Conservation (phyloP, 495 filamentous ascomycete species). For the Xylona heveae region DNA sequence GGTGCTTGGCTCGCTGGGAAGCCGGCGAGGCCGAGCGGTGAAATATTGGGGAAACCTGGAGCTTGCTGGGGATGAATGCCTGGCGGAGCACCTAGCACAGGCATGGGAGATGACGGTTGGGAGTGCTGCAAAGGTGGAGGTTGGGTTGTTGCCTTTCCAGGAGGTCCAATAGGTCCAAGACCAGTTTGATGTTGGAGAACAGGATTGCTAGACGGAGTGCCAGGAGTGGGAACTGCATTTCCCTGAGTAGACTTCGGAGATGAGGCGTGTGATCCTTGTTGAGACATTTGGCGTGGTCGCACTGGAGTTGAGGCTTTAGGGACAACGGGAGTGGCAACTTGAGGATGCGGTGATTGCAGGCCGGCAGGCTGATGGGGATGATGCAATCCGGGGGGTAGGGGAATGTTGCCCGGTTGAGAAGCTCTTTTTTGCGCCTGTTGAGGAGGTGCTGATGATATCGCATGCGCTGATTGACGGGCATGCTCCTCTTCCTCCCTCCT, state of each 20-base stretch:
- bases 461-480: conserved; percentile 18
- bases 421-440: conserved; percentile 26
- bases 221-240: conserved; percentile 33
- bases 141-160: conserved; percentile 10
- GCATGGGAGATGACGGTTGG: conserved; percentile 26
- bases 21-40: conserved; percentile 1
- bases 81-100: conserved; percentile 31
- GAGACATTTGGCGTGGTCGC: conserved; percentile 53
- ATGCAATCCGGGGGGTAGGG: conserved; percentile 33
- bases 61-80: conserved; percentile 24
- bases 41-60: background rate
- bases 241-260: conserved; percentile 40
- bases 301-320: conserved; percentile 68
- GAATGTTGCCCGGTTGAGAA: conserved; percentile 22
- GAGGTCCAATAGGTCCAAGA: conserved; percentile 2
- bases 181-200: conserved; percentile 30
- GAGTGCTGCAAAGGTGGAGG: conserved; percentile 23
- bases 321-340: conserved; percentile 56
- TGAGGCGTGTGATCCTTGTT: conserved; percentile 54
- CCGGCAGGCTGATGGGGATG: conserved; percentile 20
- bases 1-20: conserved; percentile 1
- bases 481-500: conserved; percentile 21
- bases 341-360: conserved; percentile 56
- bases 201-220: conserved; percentile 39
- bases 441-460: conserved; percentile 15